phyloP scores from a whole-genome alignment of 2,329 filamentous ascomycete genomes.

The Corinectria fuckeliana region DNA sequence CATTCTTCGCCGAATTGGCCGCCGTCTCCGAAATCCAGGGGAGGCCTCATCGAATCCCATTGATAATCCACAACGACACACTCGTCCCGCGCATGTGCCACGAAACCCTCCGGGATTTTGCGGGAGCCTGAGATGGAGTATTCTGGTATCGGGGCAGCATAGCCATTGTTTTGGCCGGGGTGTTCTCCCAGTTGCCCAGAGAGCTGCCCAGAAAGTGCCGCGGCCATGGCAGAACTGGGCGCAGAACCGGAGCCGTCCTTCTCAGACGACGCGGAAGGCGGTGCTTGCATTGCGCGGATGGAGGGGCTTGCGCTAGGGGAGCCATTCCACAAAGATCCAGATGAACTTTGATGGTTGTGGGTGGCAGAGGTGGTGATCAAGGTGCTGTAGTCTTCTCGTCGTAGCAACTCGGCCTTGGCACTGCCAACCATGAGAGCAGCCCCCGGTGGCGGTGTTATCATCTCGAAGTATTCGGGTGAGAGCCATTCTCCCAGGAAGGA shows the following conservation, averaged over 20 bases:
- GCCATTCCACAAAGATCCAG: slow-evolving; percentile 43
- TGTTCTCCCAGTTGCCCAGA: slow-evolving; percentile 29
- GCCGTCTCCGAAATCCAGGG: slow-evolving; percentile 84
- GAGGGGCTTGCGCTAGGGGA: slow-evolving; percentile 40
- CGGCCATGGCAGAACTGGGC: slow-evolving; percentile 42
- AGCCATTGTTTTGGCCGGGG: slow-evolving; percentile 52
- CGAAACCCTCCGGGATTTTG: slow-evolving; percentile 85
- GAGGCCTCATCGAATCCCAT: slow-evolving; percentile 88
- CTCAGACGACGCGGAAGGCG: slow-evolving; percentile 34
- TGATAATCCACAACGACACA: slow-evolving; percentile 90
- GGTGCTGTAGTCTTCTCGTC: slow-evolving; percentile 71
- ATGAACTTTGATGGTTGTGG: slow-evolving; percentile 30
- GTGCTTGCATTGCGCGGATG: slow-evolving; percentile 22
- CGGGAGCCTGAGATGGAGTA: slow-evolving; percentile 84
- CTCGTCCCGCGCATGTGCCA: slow-evolving; percentile 86
- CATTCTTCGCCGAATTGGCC: slow-evolving; percentile 93
- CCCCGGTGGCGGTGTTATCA: slow-evolving; percentile 86
- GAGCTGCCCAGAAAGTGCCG: slow-evolving; percentile 44
- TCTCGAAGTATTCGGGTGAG: slow-evolving; percentile 89
- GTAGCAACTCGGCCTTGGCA: slow-evolving; percentile 86
- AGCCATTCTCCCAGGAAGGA: slow-evolving; percentile 97
- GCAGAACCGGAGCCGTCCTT: slow-evolving; percentile 30
- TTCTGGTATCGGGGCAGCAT: slow-evolving; percentile 77
- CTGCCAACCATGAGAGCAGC: slow-evolving; percentile 86
- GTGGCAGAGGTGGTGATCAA: slow-evolving; percentile 43